phyloP scores from a whole-genome alignment of 192 early-diverging fungal species.

The Backusella australiensis region DNA sequence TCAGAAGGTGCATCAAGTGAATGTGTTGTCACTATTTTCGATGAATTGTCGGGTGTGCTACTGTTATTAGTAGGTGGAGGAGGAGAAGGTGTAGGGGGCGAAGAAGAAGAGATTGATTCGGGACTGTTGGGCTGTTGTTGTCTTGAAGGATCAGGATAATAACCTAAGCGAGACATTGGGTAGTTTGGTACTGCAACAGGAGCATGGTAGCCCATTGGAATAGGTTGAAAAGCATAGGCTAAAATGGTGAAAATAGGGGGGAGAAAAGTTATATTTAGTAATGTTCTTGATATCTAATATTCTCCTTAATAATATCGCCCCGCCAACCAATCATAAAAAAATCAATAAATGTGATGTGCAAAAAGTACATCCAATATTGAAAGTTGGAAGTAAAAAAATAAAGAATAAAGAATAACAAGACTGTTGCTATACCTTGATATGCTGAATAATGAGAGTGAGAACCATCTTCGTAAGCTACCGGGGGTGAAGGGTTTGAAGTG shows the following conservation, averaged over 20 bases:
- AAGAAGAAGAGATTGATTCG: slow-evolving; percentile 11
- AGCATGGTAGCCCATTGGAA: slow-evolving; percentile 19
- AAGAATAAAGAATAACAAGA: not conserved
- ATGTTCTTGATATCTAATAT: not conserved
- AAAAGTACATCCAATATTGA: not conserved
- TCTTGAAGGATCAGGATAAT: not conserved
- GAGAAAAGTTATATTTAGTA: not conserved
- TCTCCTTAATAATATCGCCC: slow-evolving; percentile 11
- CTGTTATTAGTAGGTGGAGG: not conserved
- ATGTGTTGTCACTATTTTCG: not conserved
- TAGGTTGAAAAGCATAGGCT: slow-evolving; percentile 28
- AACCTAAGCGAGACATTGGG: slow-evolving; percentile 14
- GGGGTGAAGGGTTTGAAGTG: not conserved
- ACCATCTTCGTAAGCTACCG: not conserved
- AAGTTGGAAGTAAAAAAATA: not conserved
- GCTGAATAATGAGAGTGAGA: slow-evolving; percentile 8
- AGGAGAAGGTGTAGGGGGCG: slow-evolving; percentile 1
- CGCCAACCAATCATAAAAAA: not conserved
- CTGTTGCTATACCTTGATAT: slow-evolving; percentile 17
- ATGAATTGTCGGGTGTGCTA: not conserved
- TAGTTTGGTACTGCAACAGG: slow-evolving; percentile 17
- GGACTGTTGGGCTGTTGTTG: slow-evolving; percentile 11
- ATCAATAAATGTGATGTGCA: not conserved
- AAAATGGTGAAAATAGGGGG: not conserved
- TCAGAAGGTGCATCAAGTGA: not conserved